Evolutionary conservation across 2,329 filamentous ascomycete genomes (phyloP).

Genomic region (Curvularia verruculosa): DNA sequence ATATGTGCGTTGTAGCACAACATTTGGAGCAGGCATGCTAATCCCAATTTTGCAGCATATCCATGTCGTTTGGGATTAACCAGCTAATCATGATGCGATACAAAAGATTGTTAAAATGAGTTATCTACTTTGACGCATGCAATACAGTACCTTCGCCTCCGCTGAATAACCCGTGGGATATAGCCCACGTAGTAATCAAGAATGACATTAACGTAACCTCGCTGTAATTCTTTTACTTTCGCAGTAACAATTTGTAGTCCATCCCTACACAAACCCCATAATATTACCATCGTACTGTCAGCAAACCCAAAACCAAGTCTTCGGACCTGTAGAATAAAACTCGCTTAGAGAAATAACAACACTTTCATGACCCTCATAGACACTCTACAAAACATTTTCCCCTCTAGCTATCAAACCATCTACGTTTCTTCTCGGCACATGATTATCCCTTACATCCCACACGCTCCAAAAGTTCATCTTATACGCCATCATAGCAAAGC

Average conservation of each 20-base stretch:
- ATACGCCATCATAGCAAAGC: conserved; percentile 67
- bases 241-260: background rate
- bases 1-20: no score
- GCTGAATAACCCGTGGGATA: no score
- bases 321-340: background rate
- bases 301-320: background rate
- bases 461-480: conserved; percentile 62
- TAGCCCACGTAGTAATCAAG: no score
- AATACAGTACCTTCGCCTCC: no score
- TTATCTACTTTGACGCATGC: no score
- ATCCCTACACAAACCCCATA: background rate
- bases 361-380: no score
- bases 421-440: conserved; percentile 17
- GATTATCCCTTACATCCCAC: conserved; percentile 26
- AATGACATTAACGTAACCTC: no score
- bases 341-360: background rate
- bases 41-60: no score
- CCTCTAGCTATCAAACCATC: background rate
- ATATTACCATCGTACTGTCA: background rate
- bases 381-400: background rate
- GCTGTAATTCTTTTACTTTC: background rate
- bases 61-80: no score
- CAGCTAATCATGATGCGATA: no score
- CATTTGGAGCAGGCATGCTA: no score
- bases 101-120: no score